Evolutionary conservation across 225 moss, liverwort and hornwort genomes (phyloP).

Genomic region (Pleurozium schreberi): DNA sequence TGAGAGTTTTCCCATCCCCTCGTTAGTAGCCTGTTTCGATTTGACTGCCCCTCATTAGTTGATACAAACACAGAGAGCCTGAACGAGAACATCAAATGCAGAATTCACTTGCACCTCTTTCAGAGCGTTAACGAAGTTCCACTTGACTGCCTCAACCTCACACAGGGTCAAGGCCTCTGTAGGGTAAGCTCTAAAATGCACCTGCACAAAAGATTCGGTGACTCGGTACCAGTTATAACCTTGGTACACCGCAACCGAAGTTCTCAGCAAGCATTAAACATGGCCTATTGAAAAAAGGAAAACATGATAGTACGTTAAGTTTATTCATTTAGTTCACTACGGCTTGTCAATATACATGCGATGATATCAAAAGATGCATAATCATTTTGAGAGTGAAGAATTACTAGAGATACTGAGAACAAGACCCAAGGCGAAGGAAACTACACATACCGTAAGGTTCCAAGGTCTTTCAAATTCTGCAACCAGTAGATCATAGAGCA

Average conservation of each 20-base stretch:
- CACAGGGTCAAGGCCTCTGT: constrained; percentile 63
- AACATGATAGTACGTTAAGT: background rate
- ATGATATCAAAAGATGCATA: background rate
- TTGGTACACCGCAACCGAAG: background rate
- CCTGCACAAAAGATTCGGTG: constrained; percentile 29
- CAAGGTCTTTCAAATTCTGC: constrained; percentile 94
- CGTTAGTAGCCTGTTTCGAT: background rate
- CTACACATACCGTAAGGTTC: constrained; percentile 68
- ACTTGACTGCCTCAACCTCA: constrained; percentile 93
- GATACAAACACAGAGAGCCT: background rate
- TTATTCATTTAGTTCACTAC: background rate
- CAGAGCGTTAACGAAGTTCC: constrained; percentile 84
- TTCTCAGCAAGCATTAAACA: background rate
- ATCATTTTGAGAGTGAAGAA: background rate
- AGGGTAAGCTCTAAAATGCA: constrained; percentile 93
- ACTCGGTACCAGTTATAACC: background rate
- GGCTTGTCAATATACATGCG: background rate
- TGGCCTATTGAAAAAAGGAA: background rate
- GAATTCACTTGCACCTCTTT: constrained; percentile 65
- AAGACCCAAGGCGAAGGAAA: background rate
- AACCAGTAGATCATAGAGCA: constrained; percentile 85
- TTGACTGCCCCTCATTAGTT: background rate
- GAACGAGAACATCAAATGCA: background rate
- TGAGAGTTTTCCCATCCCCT: background rate
- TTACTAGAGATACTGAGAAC: background rate